phyloP scores from a whole-genome alignment of 768 basidiomycete genomes.

The Paxillus rubicundulus region DNA sequence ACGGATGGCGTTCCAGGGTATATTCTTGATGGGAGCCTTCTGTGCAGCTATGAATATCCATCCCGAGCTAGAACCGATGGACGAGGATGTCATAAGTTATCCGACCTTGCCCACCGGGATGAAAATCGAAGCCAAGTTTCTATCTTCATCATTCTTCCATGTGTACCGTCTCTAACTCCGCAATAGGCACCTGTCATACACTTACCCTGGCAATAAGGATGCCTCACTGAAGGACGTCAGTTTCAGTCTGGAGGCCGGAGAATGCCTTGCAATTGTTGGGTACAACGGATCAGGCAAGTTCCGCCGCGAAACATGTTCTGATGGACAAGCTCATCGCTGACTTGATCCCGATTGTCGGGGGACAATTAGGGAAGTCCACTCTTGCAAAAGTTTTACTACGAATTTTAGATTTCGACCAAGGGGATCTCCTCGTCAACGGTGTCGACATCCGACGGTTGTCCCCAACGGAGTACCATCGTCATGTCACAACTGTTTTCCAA shows the following conservation, averaged over 20 bases:
- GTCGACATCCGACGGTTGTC: slow-evolving; percentile 62
- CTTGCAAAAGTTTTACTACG: slow-evolving; percentile 80
- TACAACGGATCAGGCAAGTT: slow-evolving; percentile 75
- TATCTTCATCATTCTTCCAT: slow-evolving; percentile 12
- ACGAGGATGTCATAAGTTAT: slow-evolving; percentile 52
- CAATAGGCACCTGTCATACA: slow-evolving; percentile 62
- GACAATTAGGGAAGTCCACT: slow-evolving; percentile 75
- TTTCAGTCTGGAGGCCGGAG: slow-evolving; percentile 69
- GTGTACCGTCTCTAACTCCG: slow-evolving; percentile 7
- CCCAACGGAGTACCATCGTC: slow-evolving; percentile 70
- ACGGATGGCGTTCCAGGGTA: slow-evolving; percentile 77
- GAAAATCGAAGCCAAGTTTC: slow-evolving; percentile 68
- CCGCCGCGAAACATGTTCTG: slow-evolving; percentile 11
- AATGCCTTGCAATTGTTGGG: slow-evolving; percentile 82
- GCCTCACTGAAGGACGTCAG: slow-evolving; percentile 69
- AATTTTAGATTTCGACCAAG: slow-evolving; percentile 72
- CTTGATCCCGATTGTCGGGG: slow-evolving; percentile 1
- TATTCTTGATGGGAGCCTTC: slow-evolving; percentile 87
- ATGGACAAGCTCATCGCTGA: slow-evolving; percentile 7
- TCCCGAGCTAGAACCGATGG: slow-evolving; percentile 62
- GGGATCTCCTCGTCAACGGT: slow-evolving; percentile 67
- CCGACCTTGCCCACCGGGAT: slow-evolving; percentile 52
- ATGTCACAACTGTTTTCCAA: slow-evolving; percentile 81
- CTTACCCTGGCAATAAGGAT: slow-evolving; percentile 72
- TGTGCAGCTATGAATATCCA: slow-evolving; percentile 71